Base-by-base conservation (phyloP, 2,329 filamentous ascomycete species). In the Diaporthe vaccinii region DNA sequence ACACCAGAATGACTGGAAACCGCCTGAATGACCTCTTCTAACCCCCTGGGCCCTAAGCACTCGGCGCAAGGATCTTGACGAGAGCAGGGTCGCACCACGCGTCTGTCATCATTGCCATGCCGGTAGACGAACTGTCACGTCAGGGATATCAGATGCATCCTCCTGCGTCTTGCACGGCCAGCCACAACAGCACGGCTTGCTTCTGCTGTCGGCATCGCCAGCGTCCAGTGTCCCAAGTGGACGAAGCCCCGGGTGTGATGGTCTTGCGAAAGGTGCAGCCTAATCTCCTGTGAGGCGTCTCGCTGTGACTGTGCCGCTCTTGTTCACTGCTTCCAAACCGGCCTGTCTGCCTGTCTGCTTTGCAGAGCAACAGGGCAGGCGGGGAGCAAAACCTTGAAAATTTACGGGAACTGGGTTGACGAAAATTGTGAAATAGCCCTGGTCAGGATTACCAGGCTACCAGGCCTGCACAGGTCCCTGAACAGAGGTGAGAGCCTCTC, bases 231-330 rank as follows among this genome's bases (percentile, higher is more conserved):
- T 76, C 46, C 31, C 72, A 62, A 46, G 65, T 51, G 44, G 49
- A 61, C 17, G 25, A 75, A 71, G 41, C 57, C 73, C 34, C 55
- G 14, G 34, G 17, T 61, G 75, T 76, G 75, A 76, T 76, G 75
- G 57, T 41, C 58, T 51, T 57, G 70, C 70, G 69, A 25, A 65
- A 46, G 73, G 58, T 76, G 75, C 73, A 76, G 62, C 41, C 53
- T 55, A 73, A 76, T 75, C 68, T 75, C 75, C 46, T 53, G 20
- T 39, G 61, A 62, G 73, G 75, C 73, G 61, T 75, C 71, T 73
- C 75, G 75, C 75, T 70, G 71, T 62, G 61, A 75, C 65, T 55
- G 55, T 69, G 73, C 49, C 53, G 73, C 55, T 61, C 22, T 61
- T 44, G 49, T 44, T 51, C 57, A 28, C 46, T 44, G 51, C 31